phyloP scores from a whole-genome alignment of 768 basidiomycete species.

The Rhodotorula toruloides region DNA sequence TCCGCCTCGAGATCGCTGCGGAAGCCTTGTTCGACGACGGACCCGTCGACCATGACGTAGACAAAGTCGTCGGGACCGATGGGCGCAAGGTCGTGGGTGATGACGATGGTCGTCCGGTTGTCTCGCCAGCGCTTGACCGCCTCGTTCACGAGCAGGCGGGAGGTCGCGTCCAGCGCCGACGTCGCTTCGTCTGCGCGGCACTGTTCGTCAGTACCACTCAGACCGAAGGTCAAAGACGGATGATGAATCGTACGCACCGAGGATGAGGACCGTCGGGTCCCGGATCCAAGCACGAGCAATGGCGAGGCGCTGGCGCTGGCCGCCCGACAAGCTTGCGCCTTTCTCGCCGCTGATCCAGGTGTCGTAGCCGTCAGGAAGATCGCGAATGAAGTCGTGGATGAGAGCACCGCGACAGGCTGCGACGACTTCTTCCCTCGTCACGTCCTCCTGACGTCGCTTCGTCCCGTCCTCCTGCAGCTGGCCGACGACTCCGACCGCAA shows the following conservation, averaged over 20 bases:
- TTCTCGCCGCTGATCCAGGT: slow-evolving; percentile 64
- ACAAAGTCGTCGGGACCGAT: slow-evolving; percentile 74
- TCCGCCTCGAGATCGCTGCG: slow-evolving; percentile 65
- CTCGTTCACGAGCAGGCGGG: slow-evolving; percentile 74
- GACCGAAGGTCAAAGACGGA: slow-evolving; percentile 74
- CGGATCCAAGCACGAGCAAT: slow-evolving; percentile 79
- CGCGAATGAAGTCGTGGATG: slow-evolving; percentile 77
- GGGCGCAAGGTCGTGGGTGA: slow-evolving; percentile 90
- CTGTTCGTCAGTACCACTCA: slow-evolving; percentile 86
- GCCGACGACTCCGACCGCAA: slow-evolving; percentile 68
- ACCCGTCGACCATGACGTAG: slow-evolving; percentile 78
- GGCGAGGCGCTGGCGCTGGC: slow-evolving; percentile 83
- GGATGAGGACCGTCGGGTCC: slow-evolving; percentile 80
- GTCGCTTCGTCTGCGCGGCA: slow-evolving; percentile 58
- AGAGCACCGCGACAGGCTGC: slow-evolving; percentile 77
- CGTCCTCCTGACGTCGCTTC: slow-evolving; percentile 52
- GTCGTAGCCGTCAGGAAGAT: slow-evolving; percentile 82
- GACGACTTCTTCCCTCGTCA: slow-evolving; percentile 64
- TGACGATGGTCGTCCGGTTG: slow-evolving; percentile 82
- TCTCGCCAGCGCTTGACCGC: slow-evolving; percentile 61
- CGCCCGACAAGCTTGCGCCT: slow-evolving; percentile 68
- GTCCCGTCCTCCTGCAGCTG: slow-evolving; percentile 47
- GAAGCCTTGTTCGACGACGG: slow-evolving; percentile 80
- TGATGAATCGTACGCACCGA: slow-evolving; percentile 74
- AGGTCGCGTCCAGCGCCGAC: slow-evolving; percentile 68